phyloP scores from a whole-genome alignment of 2,329 filamentous ascomycete species.

The Penicillium brevicompactum region DNA sequence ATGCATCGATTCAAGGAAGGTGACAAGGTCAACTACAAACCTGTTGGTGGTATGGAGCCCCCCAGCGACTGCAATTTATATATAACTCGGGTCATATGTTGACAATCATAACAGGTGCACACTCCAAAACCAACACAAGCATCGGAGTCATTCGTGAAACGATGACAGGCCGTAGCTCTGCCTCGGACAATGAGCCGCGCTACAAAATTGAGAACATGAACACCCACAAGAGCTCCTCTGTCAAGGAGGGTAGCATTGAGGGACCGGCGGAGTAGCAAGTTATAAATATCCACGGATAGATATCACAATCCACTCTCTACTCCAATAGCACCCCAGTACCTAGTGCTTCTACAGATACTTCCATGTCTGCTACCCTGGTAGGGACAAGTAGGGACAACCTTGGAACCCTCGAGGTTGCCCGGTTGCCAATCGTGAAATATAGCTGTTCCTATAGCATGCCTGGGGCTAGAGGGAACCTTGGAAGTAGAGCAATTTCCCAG shows the following conservation, averaged over 20 bases:
- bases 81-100: neutral
- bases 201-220: slow-evolving; percentile 38
- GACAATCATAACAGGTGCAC: slow-evolving; percentile 32
- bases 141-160: slow-evolving; percentile 39
- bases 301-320: neutral
- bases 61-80: slow-evolving; percentile 1
- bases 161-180: slow-evolving; percentile 34
- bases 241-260: slow-evolving; percentile 35
- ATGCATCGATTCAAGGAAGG: slow-evolving; percentile 36
- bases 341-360: too few species aligned
- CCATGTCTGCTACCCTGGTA: too few species aligned
- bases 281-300: neutral
- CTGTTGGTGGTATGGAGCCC: slow-evolving; percentile 40
- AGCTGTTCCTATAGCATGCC: too few species aligned
- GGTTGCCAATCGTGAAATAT: too few species aligned
- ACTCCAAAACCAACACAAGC: slow-evolving; percentile 42
- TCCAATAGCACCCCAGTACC: neutral
- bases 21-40: slow-evolving; percentile 44
- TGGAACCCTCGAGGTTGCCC: too few species aligned
- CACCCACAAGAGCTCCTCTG: slow-evolving; percentile 19
- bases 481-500: too few species aligned
- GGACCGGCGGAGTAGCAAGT: slow-evolving; percentile 24
- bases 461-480: too few species aligned
- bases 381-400: too few species aligned
- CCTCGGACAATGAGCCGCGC: slow-evolving; percentile 36